Evolutionary conservation across 2,329 filamentous ascomycete species (phyloP).

Genomic region (Trichoderma sp.): DNA sequence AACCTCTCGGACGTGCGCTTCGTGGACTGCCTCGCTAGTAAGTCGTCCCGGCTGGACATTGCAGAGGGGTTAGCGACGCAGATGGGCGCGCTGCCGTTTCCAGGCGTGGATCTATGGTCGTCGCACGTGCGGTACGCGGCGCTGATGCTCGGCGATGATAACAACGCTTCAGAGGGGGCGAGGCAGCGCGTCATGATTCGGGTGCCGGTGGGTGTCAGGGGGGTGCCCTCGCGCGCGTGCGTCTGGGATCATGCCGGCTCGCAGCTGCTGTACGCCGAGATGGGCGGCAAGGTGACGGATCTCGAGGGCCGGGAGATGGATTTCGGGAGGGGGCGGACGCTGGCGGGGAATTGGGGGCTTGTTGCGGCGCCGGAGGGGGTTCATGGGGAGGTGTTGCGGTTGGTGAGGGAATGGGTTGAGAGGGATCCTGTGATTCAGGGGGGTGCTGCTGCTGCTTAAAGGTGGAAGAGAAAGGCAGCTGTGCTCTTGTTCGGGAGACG

Average conservation of each 20-base stretch:
- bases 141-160: conserved; percentile 39
- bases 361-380: conserved; percentile 49
- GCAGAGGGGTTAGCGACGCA: conserved; percentile 36
- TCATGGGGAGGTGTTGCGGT: conserved; percentile 46
- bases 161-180: conserved; percentile 34
- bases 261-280: conserved; percentile 59
- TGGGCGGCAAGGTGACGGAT: conserved; percentile 58
- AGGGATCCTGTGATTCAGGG: background rate
- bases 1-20: conserved; percentile 37
- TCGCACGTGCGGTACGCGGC: conserved; percentile 46
- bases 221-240: conserved; percentile 34
- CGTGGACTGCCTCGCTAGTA: conserved; percentile 41
- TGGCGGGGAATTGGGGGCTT: conserved; percentile 42
- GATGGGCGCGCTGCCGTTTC: conserved; percentile 39
- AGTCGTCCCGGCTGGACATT: conserved; percentile 40
- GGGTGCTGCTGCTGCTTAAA: background rate
- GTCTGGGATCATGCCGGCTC: conserved; percentile 61
- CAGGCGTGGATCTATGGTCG: conserved; percentile 46
- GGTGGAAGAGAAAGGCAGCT: background rate
- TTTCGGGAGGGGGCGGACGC: conserved; percentile 42
- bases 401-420: conserved; percentile 31
- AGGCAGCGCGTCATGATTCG: conserved; percentile 37
- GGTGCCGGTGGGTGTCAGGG: conserved; percentile 32
- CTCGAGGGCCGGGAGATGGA: conserved; percentile 43
- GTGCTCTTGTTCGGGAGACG: too few relatives aligned